A percentile compares a stretch with the other conserved stretches of the same genome.
Evolutionary conservation across 306 rosid species (phyloP).

Genomic region (Quercus cerris): DNA sequence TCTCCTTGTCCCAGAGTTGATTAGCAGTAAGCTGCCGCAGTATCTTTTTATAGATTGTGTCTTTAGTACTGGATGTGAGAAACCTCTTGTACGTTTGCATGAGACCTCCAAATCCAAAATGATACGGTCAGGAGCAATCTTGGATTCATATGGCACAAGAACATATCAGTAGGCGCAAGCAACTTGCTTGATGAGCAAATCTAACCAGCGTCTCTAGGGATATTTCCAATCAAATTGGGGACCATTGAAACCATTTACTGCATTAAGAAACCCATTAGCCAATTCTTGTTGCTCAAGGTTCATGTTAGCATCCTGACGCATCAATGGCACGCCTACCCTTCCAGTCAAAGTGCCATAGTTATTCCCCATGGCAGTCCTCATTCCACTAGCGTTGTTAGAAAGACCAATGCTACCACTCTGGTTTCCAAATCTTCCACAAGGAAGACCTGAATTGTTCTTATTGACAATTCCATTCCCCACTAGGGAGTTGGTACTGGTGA

Average conservation of each 20-base stretch:
- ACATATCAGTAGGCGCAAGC: background rate
- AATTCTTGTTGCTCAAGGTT: slow-evolving; percentile 73
- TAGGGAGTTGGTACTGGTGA: slow-evolving; percentile 49
- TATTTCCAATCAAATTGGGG: slow-evolving; percentile 82
- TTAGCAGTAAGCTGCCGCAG: too few relatives aligned
- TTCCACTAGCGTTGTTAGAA: slow-evolving; percentile 65
- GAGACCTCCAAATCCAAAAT: background rate
- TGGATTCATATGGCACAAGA: background rate
- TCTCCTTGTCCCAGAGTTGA: too few relatives aligned
- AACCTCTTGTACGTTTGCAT: background rate
- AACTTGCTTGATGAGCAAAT: background rate
- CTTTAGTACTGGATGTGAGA: background rate
- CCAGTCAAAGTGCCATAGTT: slow-evolving; percentile 67
- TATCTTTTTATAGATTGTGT: background rate
- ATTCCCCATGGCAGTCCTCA: slow-evolving; percentile 68
- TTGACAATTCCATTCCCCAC: slow-evolving; percentile 54
- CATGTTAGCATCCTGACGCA: slow-evolving; percentile 74
- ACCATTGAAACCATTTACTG: slow-evolving; percentile 69
- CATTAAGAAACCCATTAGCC: slow-evolving; percentile 78
- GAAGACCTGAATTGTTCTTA: slow-evolving; percentile 55
- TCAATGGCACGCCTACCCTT: slow-evolving; percentile 67
- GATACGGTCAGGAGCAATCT: background rate
- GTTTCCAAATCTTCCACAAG: slow-evolving; percentile 51
- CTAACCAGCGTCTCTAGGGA: slow-evolving; percentile 46
- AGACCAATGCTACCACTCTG: slow-evolving; percentile 59